phyloP scores from a whole-genome alignment of 305 asterid genomes.

The Fraxinus sp. region DNA sequence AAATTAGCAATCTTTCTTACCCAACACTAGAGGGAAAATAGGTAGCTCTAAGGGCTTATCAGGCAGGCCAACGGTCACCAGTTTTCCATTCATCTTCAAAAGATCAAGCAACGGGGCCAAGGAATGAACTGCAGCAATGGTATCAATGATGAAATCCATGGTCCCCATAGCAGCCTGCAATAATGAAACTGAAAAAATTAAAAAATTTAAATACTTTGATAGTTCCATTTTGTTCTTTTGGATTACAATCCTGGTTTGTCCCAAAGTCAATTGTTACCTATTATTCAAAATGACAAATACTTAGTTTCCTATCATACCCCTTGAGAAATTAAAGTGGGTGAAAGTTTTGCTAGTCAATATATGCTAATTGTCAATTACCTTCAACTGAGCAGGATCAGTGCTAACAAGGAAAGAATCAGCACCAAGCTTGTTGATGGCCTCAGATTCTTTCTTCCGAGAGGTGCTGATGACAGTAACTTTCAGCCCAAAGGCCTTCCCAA shows the following conservation, averaged over 20 bases:
- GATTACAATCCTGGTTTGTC: background rate
- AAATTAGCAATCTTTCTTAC: conserved; percentile 28
- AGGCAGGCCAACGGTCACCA: conserved; percentile 57
- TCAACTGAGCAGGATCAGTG: conserved; percentile 43
- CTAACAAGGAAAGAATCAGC: conserved; percentile 58
- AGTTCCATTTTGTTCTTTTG: background rate
- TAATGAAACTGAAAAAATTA: background rate
- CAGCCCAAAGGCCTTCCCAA: conserved; percentile 69
- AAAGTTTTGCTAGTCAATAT: background rate
- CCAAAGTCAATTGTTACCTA: background rate
- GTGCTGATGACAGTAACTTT: conserved; percentile 69
- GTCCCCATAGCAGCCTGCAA: conserved; percentile 53
- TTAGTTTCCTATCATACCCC: background rate
- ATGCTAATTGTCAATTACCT: conserved; percentile 30
- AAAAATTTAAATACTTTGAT: background rate
- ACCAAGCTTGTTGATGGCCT: conserved; percentile 54
- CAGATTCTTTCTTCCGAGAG: conserved; percentile 44
- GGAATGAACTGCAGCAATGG: conserved; percentile 54
- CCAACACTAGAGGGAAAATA: conserved; percentile 54
- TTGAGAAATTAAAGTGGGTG: background rate
- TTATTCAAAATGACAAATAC: background rate
- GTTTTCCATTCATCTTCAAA: conserved; percentile 60
- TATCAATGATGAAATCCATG: conserved; percentile 68
- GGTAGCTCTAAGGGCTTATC: conserved; percentile 62
- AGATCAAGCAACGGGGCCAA: conserved; percentile 49